phyloP scores from a whole-genome alignment of 208 protist genomes.

The Leishmania martiniquensis region DNA sequence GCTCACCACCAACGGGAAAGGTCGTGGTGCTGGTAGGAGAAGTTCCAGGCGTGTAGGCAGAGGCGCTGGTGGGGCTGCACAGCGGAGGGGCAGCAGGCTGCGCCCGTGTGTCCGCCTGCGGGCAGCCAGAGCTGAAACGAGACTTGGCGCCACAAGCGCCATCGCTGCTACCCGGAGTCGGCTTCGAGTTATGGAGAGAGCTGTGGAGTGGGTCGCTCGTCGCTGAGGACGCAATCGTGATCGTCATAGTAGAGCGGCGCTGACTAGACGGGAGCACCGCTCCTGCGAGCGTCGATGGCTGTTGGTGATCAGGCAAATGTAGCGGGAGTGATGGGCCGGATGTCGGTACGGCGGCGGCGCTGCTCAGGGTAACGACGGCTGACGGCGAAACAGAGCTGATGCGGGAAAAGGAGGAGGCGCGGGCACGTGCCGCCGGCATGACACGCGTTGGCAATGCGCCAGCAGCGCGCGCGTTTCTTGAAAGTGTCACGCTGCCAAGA shows the following conservation, averaged over 20 bases:
- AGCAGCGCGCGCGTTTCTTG: background rate
- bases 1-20: background rate
- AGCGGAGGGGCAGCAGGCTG: background rate
- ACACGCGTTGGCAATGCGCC: background rate
- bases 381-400: background rate
- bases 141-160: background rate
- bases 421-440: background rate
- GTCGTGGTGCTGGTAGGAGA: background rate
- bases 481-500: background rate
- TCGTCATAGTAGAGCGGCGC: constrained; percentile 4
- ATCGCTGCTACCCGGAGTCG: background rate
- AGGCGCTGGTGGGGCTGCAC: background rate
- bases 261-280: background rate
- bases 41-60: background rate
- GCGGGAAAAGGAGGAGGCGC: background rate
- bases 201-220: background rate
- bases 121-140: background rate
- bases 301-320: constrained; percentile 6
- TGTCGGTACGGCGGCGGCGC: background rate
- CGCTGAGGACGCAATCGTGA: constrained; percentile 14
- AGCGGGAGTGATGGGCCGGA: background rate
- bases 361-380: background rate
- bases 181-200: background rate
- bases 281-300: background rate
- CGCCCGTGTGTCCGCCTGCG: background rate